Evolutionary conservation across 345 rosid species (phyloP).

Genomic region (Citrus reticulata): DNA sequence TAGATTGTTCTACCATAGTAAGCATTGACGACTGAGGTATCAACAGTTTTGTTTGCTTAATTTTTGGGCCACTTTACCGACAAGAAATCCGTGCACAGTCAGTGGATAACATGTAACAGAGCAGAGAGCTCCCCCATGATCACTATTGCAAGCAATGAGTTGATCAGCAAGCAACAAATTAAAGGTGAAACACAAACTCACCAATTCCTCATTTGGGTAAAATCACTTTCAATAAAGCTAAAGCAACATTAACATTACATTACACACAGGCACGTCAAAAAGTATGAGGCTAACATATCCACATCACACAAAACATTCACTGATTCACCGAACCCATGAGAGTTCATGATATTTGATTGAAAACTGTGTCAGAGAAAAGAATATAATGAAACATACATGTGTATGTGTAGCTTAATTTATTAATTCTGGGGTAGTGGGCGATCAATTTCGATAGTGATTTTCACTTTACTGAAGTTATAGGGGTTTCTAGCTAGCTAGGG

Average conservation of each 20-base stretch:
- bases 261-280: slow-evolving; percentile 7
- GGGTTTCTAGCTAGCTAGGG: neutral
- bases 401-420: too few species aligned
- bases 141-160: slow-evolving; percentile 7
- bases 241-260: slow-evolving; percentile 9
- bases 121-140: slow-evolving; percentile 15
- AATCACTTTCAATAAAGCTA: slow-evolving; percentile 12
- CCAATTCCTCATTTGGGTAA: slow-evolving; percentile 1
- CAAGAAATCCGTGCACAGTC: slow-evolving; percentile 32
- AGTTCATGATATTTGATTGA: neutral
- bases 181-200: neutral
- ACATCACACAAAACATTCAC: too few species aligned
- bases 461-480: neutral
- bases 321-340: neutral
- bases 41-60: slow-evolving; percentile 24
- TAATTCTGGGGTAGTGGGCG: too few species aligned
- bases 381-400: neutral
- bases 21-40: slow-evolving; percentile 11
- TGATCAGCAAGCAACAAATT: neutral
- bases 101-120: slow-evolving; percentile 27
- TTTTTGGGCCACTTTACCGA: slow-evolving; percentile 31
- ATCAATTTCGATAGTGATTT: too few species aligned
- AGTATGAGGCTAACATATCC: neutral
- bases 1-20: slow-evolving; percentile 21
- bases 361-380: neutral